phyloP scores from a whole-genome alignment of 345 rosid genomes.

The Salix caprea region DNA sequence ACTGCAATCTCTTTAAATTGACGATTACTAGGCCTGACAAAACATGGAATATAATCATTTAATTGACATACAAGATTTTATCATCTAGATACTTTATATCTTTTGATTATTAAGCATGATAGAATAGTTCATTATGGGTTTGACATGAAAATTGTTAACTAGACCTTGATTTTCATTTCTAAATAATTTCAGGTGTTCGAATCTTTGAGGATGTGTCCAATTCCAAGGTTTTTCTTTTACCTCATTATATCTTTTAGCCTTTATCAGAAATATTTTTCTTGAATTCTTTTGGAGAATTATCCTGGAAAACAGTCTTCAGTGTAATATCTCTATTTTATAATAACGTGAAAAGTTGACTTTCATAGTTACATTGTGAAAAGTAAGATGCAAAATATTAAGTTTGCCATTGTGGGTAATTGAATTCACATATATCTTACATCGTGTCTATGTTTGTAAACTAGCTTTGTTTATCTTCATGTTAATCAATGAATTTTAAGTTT shows the following conservation, averaged over 20 bases:
- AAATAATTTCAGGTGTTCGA: slow-evolving; percentile 63
- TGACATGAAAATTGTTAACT: neutral
- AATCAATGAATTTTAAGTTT: neutral
- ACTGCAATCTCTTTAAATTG: neutral
- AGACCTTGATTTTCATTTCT: neutral
- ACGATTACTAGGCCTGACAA: neutral
- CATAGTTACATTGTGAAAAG: neutral
- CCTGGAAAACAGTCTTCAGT: neutral
- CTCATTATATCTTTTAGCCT: neutral
- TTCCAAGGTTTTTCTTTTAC: slow-evolving; percentile 54
- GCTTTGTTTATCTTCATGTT: neutral
- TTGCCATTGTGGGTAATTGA: neutral
- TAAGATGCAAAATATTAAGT: neutral
- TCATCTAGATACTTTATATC: neutral
- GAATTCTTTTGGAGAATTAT: neutral
- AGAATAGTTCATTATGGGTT: neutral
- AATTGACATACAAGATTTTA: neutral
- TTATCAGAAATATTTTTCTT: neutral
- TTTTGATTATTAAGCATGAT: neutral
- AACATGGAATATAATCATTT: neutral
- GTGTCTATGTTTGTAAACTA: neutral
- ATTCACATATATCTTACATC: neutral
- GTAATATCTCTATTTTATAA: neutral
- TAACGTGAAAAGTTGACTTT: neutral
- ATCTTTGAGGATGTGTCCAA: slow-evolving; percentile 84